Evolutionary conservation across 768 basidiomycete genomes (phyloP).

Genomic region (Suillus paluster): DNA sequence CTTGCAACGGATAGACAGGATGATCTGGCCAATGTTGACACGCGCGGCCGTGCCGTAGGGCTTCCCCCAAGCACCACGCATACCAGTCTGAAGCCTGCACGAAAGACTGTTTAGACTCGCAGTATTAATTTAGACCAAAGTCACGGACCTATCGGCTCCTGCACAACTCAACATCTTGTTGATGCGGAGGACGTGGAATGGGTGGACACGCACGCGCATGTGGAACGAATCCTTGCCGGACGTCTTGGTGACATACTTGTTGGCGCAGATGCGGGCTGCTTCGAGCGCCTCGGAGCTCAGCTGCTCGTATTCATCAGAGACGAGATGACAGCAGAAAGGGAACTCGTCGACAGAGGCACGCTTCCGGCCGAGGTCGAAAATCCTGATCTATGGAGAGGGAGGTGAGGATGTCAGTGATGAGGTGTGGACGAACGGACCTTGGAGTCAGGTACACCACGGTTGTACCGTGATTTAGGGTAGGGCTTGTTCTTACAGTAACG

Average conservation of each 20-base stretch:
- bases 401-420: not conserved
- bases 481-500: constrained; percentile 99
- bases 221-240: constrained; percentile 99
- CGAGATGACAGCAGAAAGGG: constrained; percentile 95
- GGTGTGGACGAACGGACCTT: constrained; percentile 56
- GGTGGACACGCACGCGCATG: constrained; percentile 94
- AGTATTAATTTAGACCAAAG: not conserved
- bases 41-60: constrained; percentile 96
- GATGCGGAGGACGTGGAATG: constrained; percentile 98
- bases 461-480: constrained; percentile 93
- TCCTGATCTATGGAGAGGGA: constrained; percentile 73
- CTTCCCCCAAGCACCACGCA: constrained; percentile 99
- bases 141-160: constrained; percentile 89
- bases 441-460: constrained; percentile 97
- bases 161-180: constrained; percentile 99
- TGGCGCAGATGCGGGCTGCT: constrained; percentile 98
- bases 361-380: constrained; percentile 95
- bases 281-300: constrained; percentile 95
- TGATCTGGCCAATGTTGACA: constrained; percentile 97
- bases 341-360: constrained; percentile 97
- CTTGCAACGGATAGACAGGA: constrained; percentile 90
- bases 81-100: constrained; percentile 86
- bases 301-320: constrained; percentile 98
- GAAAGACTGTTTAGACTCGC: not conserved
- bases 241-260: constrained; percentile 99